Conservation (phyloP, 805 yeast species). For the Sugiyamaella chiloensis region DNA sequence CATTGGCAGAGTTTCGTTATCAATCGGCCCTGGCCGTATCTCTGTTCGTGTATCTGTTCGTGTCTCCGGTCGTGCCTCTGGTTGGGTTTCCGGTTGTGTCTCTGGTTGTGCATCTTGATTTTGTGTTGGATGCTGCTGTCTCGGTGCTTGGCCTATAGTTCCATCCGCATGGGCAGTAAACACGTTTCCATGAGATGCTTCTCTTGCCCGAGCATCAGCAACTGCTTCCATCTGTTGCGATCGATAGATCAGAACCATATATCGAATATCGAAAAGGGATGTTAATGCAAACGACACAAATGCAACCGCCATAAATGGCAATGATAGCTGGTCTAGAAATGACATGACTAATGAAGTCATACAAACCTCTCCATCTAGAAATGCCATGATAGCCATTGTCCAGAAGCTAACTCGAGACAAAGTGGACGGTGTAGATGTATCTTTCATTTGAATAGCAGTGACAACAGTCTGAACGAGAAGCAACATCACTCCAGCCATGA, state of each 20-base stretch:
- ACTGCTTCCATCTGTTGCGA: conserved; percentile 50
- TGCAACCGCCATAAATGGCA: conserved; percentile 67
- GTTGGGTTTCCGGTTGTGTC: too few species aligned
- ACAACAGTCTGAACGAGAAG: conserved; percentile 54
- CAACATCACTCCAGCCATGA: conserved; percentile 45
- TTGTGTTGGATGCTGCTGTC: not conserved
- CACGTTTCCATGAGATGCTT: conserved; percentile 9
- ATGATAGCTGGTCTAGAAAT: conserved; percentile 52
- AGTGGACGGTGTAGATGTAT: conserved; percentile 74
- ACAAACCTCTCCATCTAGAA: conserved; percentile 68
- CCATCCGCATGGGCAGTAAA: conserved; percentile 30
- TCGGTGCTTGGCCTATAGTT: conserved; percentile 10
- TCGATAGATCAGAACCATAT: conserved; percentile 60
- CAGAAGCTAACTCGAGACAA: conserved; percentile 69
- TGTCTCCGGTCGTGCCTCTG: too few species aligned
- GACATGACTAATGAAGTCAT: conserved; percentile 60
- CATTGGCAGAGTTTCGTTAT: conserved; percentile 22
- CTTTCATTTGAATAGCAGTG: conserved; percentile 65
- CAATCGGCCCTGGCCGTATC: too few species aligned
- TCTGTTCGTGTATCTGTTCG: too few species aligned
- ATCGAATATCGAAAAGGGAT: conserved; percentile 71
- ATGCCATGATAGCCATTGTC: conserved; percentile 54
- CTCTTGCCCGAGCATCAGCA: conserved; percentile 37
- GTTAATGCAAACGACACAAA: conserved; percentile 67
- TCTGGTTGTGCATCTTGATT: not conserved